Base-by-base conservation (phyloP, 1,139 yeast species). In the Yamadazyma diddensiae region DNA sequence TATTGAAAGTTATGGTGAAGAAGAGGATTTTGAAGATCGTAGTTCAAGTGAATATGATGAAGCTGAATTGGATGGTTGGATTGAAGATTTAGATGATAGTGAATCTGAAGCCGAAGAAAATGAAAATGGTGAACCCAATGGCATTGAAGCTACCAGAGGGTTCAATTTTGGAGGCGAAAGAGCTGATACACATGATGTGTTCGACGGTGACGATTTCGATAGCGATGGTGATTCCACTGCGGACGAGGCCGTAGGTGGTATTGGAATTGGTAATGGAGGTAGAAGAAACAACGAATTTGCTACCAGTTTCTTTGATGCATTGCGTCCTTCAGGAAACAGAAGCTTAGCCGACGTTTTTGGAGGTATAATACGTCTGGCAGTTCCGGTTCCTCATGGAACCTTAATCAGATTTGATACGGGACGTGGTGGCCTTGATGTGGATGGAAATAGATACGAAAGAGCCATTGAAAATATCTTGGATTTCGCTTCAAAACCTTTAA, bases 21-120 rank as follows among this genome's bases (percentile, higher is more conserved):
- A 35, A 21, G 55, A 53, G 22, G 31, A 25, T 12, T 21, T 9
- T 15, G 67, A 63, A 21, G 61, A 53, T 26, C 62, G 54, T 14
- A 58, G 49, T 10, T 48, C 44, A 20, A 59, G 63, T 38, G 67
- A 56, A 24, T 62, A 65, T 35, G 69, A 63, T 28, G 68, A 65
- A 35, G 69, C 55, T 28, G 73, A 64, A 29, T 51, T 66, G 12
- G 73, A 67, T 39, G 68, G 65, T 3, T 67, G 73, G 73, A 57
- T 69, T 31, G 71, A 65, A 35, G 71, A 61, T 23, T 64, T 69
- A 2, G 59, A 52, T 3, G 62, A 48, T 13, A 63, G 45, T 15
- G 61, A 46, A 11, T 56, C 46, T 3, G 56, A 46, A 18, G 10
- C 6, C 22, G 28, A 21, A 21, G 29, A 11, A 9, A 21, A 20